Conservation (phyloP, 495 filamentous ascomycete genomes). For the Lophiotrema nucula region DNA sequence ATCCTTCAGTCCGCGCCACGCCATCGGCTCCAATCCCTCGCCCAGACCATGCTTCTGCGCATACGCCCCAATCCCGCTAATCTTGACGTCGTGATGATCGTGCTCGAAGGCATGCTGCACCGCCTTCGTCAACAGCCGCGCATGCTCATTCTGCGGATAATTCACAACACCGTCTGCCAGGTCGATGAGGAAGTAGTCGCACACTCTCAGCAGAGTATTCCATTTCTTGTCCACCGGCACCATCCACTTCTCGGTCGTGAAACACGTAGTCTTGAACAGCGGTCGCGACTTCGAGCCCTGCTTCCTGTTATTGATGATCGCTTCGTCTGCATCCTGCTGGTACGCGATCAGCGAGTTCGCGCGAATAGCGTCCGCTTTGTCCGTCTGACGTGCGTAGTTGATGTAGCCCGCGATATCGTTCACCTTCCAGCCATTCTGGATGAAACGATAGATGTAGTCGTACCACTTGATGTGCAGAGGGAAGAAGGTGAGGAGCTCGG, state of each 20-base stretch:
- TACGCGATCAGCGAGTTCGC: too few species aligned
- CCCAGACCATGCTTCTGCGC: neutral
- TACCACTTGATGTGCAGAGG: neutral
- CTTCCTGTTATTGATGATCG: neutral
- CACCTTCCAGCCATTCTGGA: neutral
- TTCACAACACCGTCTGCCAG: neutral
- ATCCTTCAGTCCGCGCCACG: too few species aligned
- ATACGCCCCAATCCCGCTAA: neutral
- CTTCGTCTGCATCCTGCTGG: neutral
- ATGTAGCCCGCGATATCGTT: neutral
- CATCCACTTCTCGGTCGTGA: neutral
- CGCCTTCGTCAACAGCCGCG: neutral
- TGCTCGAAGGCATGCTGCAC: neutral
- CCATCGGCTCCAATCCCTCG: too few species aligned
- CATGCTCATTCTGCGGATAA: neutral
- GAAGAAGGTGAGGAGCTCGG: constrained; percentile 5
- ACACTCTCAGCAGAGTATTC: neutral
- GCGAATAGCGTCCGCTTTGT: neutral
- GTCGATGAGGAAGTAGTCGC: constrained; percentile 5
- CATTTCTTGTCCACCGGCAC: neutral
- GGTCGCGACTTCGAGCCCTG: neutral
- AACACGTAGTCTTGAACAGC: neutral
- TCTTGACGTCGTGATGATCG: neutral
- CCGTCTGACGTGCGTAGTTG: neutral
- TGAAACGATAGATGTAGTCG: neutral